phyloP scores from a whole-genome alignment of 2,329 filamentous ascomycete species.

The Phialophora expanda region DNA sequence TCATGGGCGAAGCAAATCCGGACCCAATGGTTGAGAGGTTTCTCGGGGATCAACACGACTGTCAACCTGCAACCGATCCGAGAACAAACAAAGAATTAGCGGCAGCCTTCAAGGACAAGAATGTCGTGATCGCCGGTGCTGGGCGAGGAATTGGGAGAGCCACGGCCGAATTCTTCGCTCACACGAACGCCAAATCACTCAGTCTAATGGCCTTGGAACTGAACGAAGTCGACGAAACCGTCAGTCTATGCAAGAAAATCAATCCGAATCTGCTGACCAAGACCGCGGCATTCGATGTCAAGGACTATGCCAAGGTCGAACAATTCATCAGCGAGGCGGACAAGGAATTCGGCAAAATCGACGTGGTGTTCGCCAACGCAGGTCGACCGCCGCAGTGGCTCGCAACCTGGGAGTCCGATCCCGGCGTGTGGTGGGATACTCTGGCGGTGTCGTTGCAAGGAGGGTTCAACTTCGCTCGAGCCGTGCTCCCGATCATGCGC shows the following conservation, averaged over 20 bases:
- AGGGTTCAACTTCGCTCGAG: conserved; percentile 35
- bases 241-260: conserved; percentile 29
- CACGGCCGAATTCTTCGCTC: conserved; percentile 57
- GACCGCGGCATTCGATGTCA: conserved; percentile 44
- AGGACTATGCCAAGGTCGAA: conserved; percentile 47
- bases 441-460: conserved; percentile 34
- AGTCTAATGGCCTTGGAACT: conserved; percentile 33
- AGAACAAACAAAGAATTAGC: conserved; percentile 31
- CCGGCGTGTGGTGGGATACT: conserved; percentile 35
- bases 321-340: conserved; percentile 45
- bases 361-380: conserved; percentile 54
- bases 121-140: conserved; percentile 62
- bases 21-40: conserved; percentile 30
- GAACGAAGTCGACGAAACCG: conserved; percentile 33
- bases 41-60: conserved; percentile 34
- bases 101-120: conserved; percentile 42
- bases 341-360: conserved; percentile 51
- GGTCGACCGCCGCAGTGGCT: conserved; percentile 41
- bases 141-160: conserved; percentile 61
- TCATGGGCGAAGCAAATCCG: not conserved
- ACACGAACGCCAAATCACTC: conserved; percentile 28
- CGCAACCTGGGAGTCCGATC: conserved; percentile 32
- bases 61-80: conserved; percentile 31
- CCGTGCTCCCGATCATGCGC: conserved; percentile 33
- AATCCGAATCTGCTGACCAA: conserved; percentile 27